Base-by-base conservation (phyloP, 192 early-diverging fungal species). In the Backusella australiensis region DNA sequence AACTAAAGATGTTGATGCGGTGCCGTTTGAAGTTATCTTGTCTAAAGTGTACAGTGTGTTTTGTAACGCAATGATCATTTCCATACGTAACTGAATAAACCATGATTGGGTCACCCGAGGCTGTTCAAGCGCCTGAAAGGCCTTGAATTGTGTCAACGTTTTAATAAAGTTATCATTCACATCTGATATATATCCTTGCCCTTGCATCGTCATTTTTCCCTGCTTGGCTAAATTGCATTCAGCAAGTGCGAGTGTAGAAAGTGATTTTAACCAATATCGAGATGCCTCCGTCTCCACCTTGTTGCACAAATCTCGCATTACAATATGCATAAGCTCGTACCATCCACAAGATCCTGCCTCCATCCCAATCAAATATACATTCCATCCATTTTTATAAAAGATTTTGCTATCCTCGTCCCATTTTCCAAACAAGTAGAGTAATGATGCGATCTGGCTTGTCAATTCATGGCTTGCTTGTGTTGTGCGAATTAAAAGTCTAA, bases 81-180 rank as follows among this genome's bases (percentile, higher is more conserved):
- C 78, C 39, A 74, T 74, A 35, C 78, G 72, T n/a, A 75, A 34
- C 32, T 79, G 78, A 63, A 79, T 59, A 46, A 69, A 75, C 73
- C 78, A 75, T 39, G 39, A 21, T 38, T 74, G 78, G 6, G 59
- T 74, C 0, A 42, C 21, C 6, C 72, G 36, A 23, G 73, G 73
- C 21, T 71, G 38, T 29, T 39, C 32, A 35, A 79, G 63, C 14
- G 69, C 63, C 35, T 59, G 26, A 46, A 79, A 79, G 29, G 78
- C 67, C 68, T 79, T 39, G 69, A 69, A 68, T 71, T 71, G 36
- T 29, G 34, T 59, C n/a, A 74, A 44, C 8, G 72, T 17, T 71
- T 56, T 65, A n/a, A 69, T 26, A 63, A 71, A 63, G n/a, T 59
- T 36, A 38, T 74, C 49, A 63, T 32, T 42, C 39, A 71, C 67